Base-by-base conservation (phyloP, 108 stramenopile genomes). In the Pseudonitzschia multistriata region DNA sequence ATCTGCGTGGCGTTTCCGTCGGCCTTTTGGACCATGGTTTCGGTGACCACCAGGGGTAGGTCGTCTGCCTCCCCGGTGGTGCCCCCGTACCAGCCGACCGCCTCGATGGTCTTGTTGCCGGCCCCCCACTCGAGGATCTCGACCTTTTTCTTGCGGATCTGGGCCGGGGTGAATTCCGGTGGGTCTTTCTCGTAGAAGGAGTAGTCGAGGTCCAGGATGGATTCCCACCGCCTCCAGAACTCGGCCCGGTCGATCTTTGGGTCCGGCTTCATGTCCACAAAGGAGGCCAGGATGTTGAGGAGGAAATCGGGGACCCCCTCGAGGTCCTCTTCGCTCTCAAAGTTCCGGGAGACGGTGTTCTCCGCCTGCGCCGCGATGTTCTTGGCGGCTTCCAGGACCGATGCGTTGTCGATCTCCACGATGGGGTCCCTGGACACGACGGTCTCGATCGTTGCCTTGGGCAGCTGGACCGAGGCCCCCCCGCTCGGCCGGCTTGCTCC, bases 1-100 rank as follows among this genome's bases (percentile, higher is more conserved):
- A 86, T 62, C 27, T 74, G 72, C 8, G 87, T 87, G 28, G 78
- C 80, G 55, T 91, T 88, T 13, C 75, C 79, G 54, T 70, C 59
- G 4, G 80, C 55, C 1, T 77, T 64, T 28, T 81, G 73, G 45
- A 84, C 22, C 39, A 84, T 81, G 37, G 10, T 62, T 40, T 21
- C 53, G 53, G 53, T 28, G 42, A 45, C 42, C 42, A 45, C 42
- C 42, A 45, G 42, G 7, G 42, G 42, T 10, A 45, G 42, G 15
- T 45, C 42, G 42, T 45, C 42, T 3, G 2, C 42, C 5, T 45
- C 11, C 21, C 5, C 50, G 24, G 7, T 22, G 17, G 10, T 47
- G 40, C 1, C 13, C 10, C 27, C 63, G 29, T 35, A 35, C n/a
- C 19, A 3, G 57, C 33, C 6, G 13, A 30, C 13, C 13, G 7